Percentiles rank a stretch among this genome's conserved stretches.
These are phyloP conservation scores for Nakazawaea ambrosiae DNA, from an alignment of 805 yeast species.

Conservation along the genomic window DNA sequence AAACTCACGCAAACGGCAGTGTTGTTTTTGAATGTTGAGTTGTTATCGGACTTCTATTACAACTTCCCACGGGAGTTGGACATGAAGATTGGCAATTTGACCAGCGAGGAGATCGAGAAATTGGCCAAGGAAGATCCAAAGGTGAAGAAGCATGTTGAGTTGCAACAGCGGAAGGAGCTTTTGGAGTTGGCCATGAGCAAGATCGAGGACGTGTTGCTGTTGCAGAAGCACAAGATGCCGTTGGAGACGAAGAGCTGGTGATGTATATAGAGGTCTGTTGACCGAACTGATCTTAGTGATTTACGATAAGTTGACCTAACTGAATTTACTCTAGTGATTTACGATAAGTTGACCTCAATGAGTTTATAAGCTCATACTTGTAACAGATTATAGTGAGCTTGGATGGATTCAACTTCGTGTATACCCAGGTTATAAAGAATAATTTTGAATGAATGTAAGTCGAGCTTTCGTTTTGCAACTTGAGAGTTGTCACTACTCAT, in stretches of 20 bases:
- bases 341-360: too few species aligned
- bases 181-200: conserved; percentile 77
- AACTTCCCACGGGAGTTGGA: conserved; percentile 94
- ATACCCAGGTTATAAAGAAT: too few species aligned
- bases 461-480: too few species aligned
- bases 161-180: conserved; percentile 88
- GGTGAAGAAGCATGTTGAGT: conserved; percentile 81
- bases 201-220: conserved; percentile 76
- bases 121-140: conserved; percentile 95
- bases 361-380: too few species aligned
- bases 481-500: too few species aligned
- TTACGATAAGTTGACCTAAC: too few species aligned
- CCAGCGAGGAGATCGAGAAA: conserved; percentile 70
- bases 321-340: too few species aligned
- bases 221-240: conserved; percentile 31
- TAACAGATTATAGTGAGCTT: too few species aligned
- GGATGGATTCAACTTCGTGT: too few species aligned
- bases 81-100: conserved; percentile 55
- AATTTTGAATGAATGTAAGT: too few species aligned
- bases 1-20: conserved; percentile 92
- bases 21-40: conserved; percentile 85
- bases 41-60: conserved; percentile 90
- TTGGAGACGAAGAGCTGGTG: conserved; percentile 3
- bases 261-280: neutral
- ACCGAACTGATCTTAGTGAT: too few species aligned